Conservation (phyloP, 2,329 filamentous ascomycete genomes). For the Aspergillus tubingensis region DNA sequence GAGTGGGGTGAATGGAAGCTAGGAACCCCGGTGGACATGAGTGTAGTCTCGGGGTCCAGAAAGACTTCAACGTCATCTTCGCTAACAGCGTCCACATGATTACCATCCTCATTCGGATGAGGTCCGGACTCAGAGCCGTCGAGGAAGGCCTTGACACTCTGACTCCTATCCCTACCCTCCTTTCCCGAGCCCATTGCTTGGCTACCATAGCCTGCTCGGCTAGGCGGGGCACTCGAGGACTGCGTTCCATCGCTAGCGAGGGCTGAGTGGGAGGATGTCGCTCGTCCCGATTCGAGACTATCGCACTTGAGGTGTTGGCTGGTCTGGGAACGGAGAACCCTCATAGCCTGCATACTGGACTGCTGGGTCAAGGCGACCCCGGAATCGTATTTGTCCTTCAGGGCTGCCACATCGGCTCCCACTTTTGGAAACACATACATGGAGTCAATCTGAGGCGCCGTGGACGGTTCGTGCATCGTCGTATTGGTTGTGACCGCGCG, state of each 20-base stretch:
- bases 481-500: background rate
- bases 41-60: conserved; percentile 15
- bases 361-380: conserved; percentile 24
- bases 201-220: background rate
- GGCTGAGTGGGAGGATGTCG: conserved; percentile 13
- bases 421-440: conserved; percentile 13
- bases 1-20: conserved; percentile 18
- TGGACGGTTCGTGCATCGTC: background rate
- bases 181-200: background rate
- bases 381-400: conserved; percentile 25
- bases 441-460: conserved; percentile 12
- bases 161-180: background rate
- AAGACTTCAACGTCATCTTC: conserved; percentile 23
- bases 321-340: conserved; percentile 16
- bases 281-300: conserved; percentile 8
- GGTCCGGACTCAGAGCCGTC: background rate
- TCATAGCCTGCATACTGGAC: conserved; percentile 22
- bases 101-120: background rate
- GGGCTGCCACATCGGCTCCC: conserved; percentile 7
- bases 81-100: background rate
- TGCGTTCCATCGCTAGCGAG: conserved; percentile 9
- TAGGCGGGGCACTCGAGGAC: background rate
- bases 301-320: conserved; percentile 3
- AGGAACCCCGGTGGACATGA: conserved; percentile 11
- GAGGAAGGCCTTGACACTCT: background rate